Evolutionary conservation across 345 rosid species (phyloP), one percentile per base, ranked within the genome.

Genomic region (Pistacia integerrima): DNA sequence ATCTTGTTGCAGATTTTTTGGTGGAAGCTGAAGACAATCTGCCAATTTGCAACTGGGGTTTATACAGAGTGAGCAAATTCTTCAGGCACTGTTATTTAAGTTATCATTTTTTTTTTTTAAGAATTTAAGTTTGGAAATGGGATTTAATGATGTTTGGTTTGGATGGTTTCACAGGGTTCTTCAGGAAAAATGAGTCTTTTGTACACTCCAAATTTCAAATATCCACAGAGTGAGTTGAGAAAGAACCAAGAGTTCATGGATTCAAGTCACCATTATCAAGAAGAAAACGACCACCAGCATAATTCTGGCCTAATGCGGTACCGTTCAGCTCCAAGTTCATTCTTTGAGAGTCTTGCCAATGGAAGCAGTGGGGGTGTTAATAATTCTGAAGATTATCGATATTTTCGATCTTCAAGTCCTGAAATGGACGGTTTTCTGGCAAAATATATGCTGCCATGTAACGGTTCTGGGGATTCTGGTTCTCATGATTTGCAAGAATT

Each of bases 251-350:
- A 78, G 16, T 74, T 82, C 70, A 78, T 79, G 88, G 90, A 85
- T 38, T 70, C 84, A 2, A 76, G 68, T 77, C 77, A 58, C 68
- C 71, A 68, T 56, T 41, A 35, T 51, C 73, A 76, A 5, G 70
- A 74, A 38, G 84, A 77, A 25, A 70, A 61, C 38, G 78, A 85
- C 1, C 74, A 81, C 60, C 84, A 75, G 72, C 81, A 78, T 35
- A 76, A 70, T 67, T 79, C 85, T 28, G 78, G 82, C 30, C 79
- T 79, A 49, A 69, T 20, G 72, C 80, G 88, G 49, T 80, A 82
- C 56, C 84, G 80, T 4, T 89, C 92, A 3, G 85, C 85, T 1
- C 90, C 90, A 54, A 78, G 84, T 77, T 82, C 88, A 67, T 78
- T 84, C 75, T 28, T 84, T 36, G 89, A 80, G 18, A 75, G 70